phyloP scores from a whole-genome alignment of 495 filamentous ascomycete genomes.

The Podospora pseudopauciseta region DNA sequence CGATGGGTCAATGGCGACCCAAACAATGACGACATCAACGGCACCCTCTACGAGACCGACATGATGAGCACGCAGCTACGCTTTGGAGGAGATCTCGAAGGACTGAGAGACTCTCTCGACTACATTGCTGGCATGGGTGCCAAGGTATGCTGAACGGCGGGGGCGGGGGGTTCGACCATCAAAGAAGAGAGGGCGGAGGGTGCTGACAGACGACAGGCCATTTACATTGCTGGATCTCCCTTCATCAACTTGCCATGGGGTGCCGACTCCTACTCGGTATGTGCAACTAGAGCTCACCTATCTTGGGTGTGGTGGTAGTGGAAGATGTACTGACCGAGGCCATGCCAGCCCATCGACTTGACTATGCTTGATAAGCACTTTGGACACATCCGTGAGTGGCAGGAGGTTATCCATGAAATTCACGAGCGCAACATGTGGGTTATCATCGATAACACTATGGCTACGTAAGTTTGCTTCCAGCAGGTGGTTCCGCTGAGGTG shows the following conservation, averaged over 20 bases:
- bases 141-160: slow-evolving; percentile 38
- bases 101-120: slow-evolving; percentile 63
- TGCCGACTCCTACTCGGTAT: slow-evolving; percentile 57
- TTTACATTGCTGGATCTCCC: slow-evolving; percentile 66
- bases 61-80: slow-evolving; percentile 65
- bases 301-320: no score
- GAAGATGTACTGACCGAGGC: slow-evolving; percentile 3
- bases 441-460: slow-evolving; percentile 67
- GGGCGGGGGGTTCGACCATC: neutral
- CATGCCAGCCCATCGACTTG: slow-evolving; percentile 57
- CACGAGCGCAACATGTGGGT: slow-evolving; percentile 68
- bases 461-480: slow-evolving; percentile 42
- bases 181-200: neutral
- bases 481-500: neutral
- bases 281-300: neutral
- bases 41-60: slow-evolving; percentile 67
- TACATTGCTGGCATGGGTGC: slow-evolving; percentile 74
- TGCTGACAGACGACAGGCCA: slow-evolving; percentile 38
- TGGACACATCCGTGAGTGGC: slow-evolving; percentile 62
- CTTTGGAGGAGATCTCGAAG: slow-evolving; percentile 68
- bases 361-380: slow-evolving; percentile 69
- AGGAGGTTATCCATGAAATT: slow-evolving; percentile 60
- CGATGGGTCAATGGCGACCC: slow-evolving; percentile 71
- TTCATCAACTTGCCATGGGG: slow-evolving; percentile 73
- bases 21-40: slow-evolving; percentile 67